Percentiles rank a stretch among this genome's conserved stretches.
phyloP scores from a whole-genome alignment of 2,329 filamentous ascomycete genomes.

The Phialemonium atrogriseum region DNA sequence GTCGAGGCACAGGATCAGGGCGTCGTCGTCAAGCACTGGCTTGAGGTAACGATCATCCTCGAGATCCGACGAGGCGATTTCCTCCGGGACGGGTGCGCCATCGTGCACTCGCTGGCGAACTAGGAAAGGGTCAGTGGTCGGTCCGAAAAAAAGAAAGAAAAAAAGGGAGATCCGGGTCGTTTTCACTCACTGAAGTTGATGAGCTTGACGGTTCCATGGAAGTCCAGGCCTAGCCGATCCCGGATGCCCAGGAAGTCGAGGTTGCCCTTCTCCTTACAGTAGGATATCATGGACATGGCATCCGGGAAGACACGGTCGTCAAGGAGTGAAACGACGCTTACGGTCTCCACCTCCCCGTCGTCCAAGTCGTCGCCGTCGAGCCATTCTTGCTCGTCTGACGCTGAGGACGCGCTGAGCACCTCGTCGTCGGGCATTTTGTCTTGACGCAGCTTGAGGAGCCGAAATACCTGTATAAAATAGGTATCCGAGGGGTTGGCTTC shows the following conservation, averaged over 20 bases:
- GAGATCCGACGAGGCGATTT: conserved; percentile 55
- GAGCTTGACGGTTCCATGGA: conserved; percentile 64
- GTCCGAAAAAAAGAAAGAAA: too few relatives aligned
- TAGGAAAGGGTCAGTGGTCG: conserved; percentile 15
- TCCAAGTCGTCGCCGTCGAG: conserved; percentile 30
- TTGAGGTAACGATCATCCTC: conserved; percentile 74
- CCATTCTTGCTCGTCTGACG: conserved; percentile 26
- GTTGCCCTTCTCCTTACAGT: conserved; percentile 56
- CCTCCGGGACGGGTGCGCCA: conserved; percentile 38
- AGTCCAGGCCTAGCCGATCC: conserved; percentile 55
- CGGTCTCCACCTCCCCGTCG: conserved; percentile 52
- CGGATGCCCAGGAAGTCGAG: conserved; percentile 60
- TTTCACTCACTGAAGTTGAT: conserved; percentile 54
- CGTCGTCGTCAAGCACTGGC: conserved; percentile 82
- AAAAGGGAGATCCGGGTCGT: not conserved
- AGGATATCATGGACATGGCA: conserved; percentile 54
- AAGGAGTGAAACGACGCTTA: conserved; percentile 59
- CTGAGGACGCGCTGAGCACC: conserved; percentile 24
- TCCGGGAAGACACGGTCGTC: conserved; percentile 58
- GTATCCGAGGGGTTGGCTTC: conserved; percentile 13
- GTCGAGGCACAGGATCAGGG: conserved; percentile 78
- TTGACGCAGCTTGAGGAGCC: too few relatives aligned
- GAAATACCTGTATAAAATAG: too few relatives aligned
- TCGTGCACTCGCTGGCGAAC: conserved; percentile 40
- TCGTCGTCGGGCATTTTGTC: conserved; percentile 9